Evolutionary conservation across 2,329 filamentous ascomycete genomes (phyloP).

Genomic region (Epichloe gansuensis): DNA sequence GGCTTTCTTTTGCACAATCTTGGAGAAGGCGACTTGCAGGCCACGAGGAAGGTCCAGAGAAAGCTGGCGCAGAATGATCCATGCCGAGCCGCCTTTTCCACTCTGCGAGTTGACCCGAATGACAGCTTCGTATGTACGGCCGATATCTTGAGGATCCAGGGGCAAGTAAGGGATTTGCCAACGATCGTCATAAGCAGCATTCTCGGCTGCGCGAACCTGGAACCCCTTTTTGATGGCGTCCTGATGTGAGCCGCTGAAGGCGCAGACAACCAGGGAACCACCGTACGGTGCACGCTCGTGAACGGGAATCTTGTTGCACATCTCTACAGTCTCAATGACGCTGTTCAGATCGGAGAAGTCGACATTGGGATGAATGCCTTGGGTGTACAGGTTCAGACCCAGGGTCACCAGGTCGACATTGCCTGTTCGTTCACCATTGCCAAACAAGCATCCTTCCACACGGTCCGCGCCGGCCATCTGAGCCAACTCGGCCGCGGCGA

Average conservation of each 20-base stretch:
- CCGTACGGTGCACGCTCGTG: slow-evolving; percentile 85
- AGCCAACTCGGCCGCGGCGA: slow-evolving; percentile 74
- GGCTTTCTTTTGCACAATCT: slow-evolving; percentile 69
- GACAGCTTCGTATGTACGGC: slow-evolving; percentile 92
- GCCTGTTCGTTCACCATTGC: slow-evolving; percentile 89
- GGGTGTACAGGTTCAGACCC: slow-evolving; percentile 86
- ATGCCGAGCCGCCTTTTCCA: slow-evolving; percentile 88
- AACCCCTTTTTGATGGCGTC: slow-evolving; percentile 94
- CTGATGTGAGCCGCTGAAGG: slow-evolving; percentile 85
- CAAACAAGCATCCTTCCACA: slow-evolving; percentile 77
- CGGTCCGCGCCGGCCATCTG: slow-evolving; percentile 95
- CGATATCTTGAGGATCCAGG: slow-evolving; percentile 84
- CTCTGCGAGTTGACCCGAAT: slow-evolving; percentile 96
- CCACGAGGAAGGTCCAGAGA: slow-evolving; percentile 87
- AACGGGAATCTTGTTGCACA: slow-evolving; percentile 88
- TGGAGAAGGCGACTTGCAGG: slow-evolving; percentile 82
- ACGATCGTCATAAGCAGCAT: slow-evolving; percentile 45
- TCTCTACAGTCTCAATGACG: slow-evolving; percentile 81
- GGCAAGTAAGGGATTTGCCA: slow-evolving; percentile 91
- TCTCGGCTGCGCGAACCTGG: slow-evolving; percentile 51
- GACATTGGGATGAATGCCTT: slow-evolving; percentile 71
- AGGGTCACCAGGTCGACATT: slow-evolving; percentile 93
- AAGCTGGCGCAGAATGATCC: slow-evolving; percentile 81
- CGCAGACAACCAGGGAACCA: slow-evolving; percentile 80
- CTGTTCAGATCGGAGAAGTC: slow-evolving; percentile 83